Conservation (phyloP, 805 yeast genomes). For the Sungouiozyma ichnusensis region DNA sequence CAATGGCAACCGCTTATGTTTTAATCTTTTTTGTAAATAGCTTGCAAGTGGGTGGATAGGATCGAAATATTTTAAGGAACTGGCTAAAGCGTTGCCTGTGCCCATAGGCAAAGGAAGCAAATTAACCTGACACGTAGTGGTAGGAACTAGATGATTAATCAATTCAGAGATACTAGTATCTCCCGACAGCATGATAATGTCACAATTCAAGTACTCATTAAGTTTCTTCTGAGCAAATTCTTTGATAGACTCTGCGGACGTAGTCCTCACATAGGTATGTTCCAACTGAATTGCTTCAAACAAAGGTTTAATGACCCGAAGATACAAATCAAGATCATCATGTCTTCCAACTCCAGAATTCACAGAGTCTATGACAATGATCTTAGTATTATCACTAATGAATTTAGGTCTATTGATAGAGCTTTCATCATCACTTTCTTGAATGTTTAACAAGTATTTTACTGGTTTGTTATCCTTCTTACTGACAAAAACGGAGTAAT, state of each 20-base stretch:
- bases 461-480: neutral
- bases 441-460: neutral
- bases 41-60: constrained; percentile 30
- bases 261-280: constrained; percentile 37
- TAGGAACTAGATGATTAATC: constrained; percentile 35
- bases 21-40: constrained; percentile 21
- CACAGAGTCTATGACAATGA: constrained; percentile 30
- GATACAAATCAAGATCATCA: constrained; percentile 31
- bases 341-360: constrained; percentile 31
- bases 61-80: constrained; percentile 39
- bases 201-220: neutral
- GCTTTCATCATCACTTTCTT: too few species aligned
- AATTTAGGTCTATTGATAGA: too few species aligned
- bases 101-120: constrained; percentile 55
- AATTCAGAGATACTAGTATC: constrained; percentile 80
- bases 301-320: constrained; percentile 37
- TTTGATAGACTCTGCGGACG: constrained; percentile 29
- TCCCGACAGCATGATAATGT: constrained; percentile 60
- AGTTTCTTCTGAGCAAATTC: constrained; percentile 14
- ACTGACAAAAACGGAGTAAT: neutral
- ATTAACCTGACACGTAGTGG: constrained; percentile 5
- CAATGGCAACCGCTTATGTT: constrained; percentile 22
- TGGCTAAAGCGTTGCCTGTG: constrained; percentile 75
- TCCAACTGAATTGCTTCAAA: constrained; percentile 30
- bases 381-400: too few species aligned